Conservation (phyloP, 2,329 filamentous ascomycete species). For the Diaporthe amygdali region DNA sequence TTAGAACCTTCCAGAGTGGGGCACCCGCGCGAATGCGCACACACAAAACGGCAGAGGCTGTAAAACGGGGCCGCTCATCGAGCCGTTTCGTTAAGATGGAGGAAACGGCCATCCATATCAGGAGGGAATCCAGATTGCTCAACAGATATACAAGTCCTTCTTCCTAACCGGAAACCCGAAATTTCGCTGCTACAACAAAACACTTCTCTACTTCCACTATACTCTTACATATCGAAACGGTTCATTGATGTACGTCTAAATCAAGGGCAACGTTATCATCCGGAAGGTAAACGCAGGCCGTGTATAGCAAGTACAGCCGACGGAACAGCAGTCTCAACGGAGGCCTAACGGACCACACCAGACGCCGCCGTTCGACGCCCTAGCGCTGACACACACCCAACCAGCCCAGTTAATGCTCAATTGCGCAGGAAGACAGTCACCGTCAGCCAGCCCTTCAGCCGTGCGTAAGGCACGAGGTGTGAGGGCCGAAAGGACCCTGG, state of each 20-base stretch:
- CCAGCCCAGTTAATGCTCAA: background rate
- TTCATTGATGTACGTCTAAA: too few relatives aligned
- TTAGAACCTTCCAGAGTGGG: conserved; percentile 21
- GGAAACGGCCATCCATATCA: background rate
- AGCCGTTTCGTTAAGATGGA: background rate
- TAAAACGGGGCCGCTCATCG: background rate
- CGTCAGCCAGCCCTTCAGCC: background rate
- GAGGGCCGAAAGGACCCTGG: background rate
- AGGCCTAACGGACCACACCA: background rate
- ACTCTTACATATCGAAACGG: too few relatives aligned
- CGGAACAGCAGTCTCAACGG: too few relatives aligned
- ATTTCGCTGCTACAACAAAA: too few relatives aligned
- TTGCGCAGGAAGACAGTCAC: background rate
- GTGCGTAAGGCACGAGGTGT: background rate
- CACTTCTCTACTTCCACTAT: too few relatives aligned
- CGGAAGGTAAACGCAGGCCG: too few relatives aligned
- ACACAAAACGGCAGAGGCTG: background rate
- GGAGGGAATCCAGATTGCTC: too few relatives aligned
- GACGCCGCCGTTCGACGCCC: background rate
- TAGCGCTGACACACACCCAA: conserved; percentile 1
- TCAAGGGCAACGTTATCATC: too few relatives aligned
- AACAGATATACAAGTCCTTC: too few relatives aligned
- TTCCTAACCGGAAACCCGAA: background rate
- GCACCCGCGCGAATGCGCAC: conserved; percentile 12
- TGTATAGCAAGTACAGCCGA: too few relatives aligned